A percentile compares a stretch with the other conserved stretches of the same genome.
Conservation (phyloP, 2,329 filamentous ascomycete species). For the Boeremia lycopersici region DNA sequence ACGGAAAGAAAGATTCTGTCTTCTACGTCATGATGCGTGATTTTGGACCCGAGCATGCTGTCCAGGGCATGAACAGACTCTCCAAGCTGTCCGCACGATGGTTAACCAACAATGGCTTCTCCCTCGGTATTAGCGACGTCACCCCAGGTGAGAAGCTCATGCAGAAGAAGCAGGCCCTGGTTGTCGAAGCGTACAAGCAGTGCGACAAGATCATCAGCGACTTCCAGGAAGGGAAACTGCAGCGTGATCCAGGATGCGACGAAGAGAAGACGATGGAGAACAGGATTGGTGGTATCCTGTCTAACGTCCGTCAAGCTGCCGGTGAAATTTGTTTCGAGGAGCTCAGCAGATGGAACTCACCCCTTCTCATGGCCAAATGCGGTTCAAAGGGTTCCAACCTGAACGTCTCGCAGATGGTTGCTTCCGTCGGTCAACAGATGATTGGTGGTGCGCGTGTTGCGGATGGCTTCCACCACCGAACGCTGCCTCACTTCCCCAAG, state of each 20-base stretch:
- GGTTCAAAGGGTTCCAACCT: constrained; percentile 97
- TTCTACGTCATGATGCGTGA: constrained; percentile 97
- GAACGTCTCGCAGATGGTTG: constrained; percentile 99
- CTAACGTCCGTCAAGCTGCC: constrained; percentile 87
- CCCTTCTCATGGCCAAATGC: constrained; percentile 94
- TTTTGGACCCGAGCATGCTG: constrained; percentile 87
- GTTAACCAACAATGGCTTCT: constrained; percentile 90
- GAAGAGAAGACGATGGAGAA: constrained; percentile 93
- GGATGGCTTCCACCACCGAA: constrained; percentile 96
- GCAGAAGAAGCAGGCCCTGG: constrained; percentile 74
- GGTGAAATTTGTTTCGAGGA: constrained; percentile 90
- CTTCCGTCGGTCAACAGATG: constrained; percentile 96
- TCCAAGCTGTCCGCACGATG: constrained; percentile 88
- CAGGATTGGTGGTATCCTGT: constrained; percentile 86
- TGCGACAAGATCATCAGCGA: constrained; percentile 83
- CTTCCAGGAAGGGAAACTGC: constrained; percentile 79
- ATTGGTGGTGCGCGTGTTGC: constrained; percentile 91
- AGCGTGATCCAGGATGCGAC: constrained; percentile 87
- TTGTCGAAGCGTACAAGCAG: constrained; percentile 76
- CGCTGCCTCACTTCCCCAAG: constrained; percentile 92
- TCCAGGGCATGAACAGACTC: constrained; percentile 89
- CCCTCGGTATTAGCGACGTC: constrained; percentile 93
- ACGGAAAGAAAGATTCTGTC: constrained; percentile 95
- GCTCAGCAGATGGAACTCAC: constrained; percentile 88
- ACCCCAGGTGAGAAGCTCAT: constrained; percentile 77